Evolutionary conservation across 176 grass and related monocot species (phyloP).

Genomic region (Triticum turgidum): DNA sequence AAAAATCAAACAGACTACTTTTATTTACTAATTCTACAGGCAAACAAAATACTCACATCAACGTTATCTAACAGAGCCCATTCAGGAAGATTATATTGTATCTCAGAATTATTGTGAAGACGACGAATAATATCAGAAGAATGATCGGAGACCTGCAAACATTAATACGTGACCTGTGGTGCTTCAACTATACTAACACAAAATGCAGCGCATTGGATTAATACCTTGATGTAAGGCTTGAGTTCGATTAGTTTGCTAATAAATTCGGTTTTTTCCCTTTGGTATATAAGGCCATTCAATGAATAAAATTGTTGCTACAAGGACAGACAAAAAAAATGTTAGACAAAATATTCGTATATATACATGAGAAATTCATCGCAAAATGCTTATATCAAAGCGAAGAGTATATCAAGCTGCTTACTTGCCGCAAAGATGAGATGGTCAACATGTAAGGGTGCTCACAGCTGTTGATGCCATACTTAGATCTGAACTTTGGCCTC

Average conservation of each 20-base stretch:
- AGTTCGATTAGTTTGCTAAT: background rate
- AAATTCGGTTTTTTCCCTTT: background rate
- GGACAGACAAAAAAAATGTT: background rate
- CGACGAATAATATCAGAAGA: background rate
- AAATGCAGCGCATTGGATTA: background rate
- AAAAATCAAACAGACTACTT: background rate
- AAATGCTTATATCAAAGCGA: too few species aligned
- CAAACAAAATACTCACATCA: background rate
- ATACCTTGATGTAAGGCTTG: conserved; percentile 16
- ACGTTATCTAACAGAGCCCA: background rate
- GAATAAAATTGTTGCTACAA: background rate
- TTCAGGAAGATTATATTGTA: background rate
- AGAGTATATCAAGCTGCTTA: too few species aligned
- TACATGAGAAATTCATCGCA: too few species aligned
- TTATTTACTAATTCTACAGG: background rate
- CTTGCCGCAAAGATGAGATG: too few species aligned
- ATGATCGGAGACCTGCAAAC: background rate
- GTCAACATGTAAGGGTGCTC: too few species aligned
- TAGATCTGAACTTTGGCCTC: too few species aligned
- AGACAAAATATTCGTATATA: too few species aligned
- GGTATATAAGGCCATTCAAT: background rate
- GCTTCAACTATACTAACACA: background rate
- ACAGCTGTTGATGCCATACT: too few species aligned
- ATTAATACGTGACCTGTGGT: background rate
- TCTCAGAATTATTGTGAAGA: background rate